These are phyloP conservation scores for Hymenoscyphus salicellus DNA, from an alignment of 2,329 filamentous ascomycete species.

Conservation along the genomic window DNA sequence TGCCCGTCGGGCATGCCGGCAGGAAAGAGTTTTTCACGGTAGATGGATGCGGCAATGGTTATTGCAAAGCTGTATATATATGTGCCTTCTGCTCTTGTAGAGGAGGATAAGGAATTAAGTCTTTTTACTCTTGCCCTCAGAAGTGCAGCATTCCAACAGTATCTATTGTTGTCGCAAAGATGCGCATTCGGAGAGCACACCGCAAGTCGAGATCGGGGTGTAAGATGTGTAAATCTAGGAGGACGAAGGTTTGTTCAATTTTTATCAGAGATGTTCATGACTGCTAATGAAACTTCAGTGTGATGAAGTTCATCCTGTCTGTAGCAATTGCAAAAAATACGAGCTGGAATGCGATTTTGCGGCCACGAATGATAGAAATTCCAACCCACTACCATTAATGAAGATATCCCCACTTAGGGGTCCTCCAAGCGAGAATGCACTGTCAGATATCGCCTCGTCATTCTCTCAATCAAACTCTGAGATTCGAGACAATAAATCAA, in stretches of 20 bases:
- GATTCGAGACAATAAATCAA: not conserved
- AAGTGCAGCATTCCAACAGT: too few relatives aligned
- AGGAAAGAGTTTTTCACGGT: too few relatives aligned
- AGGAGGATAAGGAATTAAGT: too few relatives aligned
- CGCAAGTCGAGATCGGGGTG: slow-evolving; percentile 7
- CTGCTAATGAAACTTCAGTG: not conserved
- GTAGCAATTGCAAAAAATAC: not conserved
- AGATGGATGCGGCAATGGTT: too few relatives aligned
- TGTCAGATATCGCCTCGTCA: too few relatives aligned
- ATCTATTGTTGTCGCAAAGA: too few relatives aligned
- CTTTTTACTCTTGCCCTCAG: too few relatives aligned
- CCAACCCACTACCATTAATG: not conserved
- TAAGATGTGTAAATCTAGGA: slow-evolving; percentile 7
- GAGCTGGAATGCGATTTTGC: not conserved
- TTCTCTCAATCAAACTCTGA: not conserved
- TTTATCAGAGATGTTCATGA: not conserved
- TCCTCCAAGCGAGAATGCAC: too few relatives aligned
- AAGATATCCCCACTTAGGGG: not conserved
- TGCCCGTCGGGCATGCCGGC: too few relatives aligned
- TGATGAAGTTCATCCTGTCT: not conserved
- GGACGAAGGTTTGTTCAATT: slow-evolving; percentile 5
- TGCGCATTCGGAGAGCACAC: not conserved
- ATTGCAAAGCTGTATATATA: too few relatives aligned
- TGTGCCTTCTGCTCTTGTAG: too few relatives aligned
- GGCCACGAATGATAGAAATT: not conserved